A percentile compares a stretch with the other conserved stretches of the same genome.
Conservation (phyloP, 208 protist species). For the Wallacemonas sp. region DNA sequence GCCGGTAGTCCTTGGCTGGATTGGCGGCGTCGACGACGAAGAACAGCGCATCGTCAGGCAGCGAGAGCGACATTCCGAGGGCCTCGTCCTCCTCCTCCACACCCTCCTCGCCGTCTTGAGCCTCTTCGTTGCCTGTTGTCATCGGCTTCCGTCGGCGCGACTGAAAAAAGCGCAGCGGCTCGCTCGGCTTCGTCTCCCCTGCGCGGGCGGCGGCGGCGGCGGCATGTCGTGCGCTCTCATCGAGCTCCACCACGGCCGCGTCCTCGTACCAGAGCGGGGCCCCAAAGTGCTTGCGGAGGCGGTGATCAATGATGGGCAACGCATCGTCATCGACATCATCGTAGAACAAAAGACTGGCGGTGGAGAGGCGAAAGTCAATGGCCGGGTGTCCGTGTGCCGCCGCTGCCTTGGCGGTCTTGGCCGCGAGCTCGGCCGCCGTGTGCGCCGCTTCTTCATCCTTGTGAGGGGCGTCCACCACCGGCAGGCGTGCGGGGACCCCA, state of each 20-base stretch:
- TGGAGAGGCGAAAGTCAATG: slow-evolving; percentile 28
- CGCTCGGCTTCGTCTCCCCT: not conserved
- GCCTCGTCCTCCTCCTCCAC: not conserved
- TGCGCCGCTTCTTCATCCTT: not conserved
- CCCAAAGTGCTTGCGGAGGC: slow-evolving; percentile 14
- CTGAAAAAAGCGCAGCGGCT: slow-evolving; percentile 9
- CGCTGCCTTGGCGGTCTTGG: too few species aligned
- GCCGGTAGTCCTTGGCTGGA: not conserved
- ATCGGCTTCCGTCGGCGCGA: too few species aligned
- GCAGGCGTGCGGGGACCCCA: not conserved
- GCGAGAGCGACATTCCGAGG: not conserved
- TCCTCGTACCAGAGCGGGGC: slow-evolving; percentile 16
- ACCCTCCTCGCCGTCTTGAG: not conserved
- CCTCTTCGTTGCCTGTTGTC: not conserved
- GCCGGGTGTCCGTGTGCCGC: too few species aligned
- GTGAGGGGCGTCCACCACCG: not conserved
- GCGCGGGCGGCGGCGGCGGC: not conserved
- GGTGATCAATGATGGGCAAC: slow-evolving; percentile 22
- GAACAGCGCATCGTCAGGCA: slow-evolving; percentile 9
- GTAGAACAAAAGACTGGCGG: slow-evolving; percentile 49
- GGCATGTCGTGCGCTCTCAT: not conserved
- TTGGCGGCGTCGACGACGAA: slow-evolving; percentile 3
- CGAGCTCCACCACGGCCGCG: slow-evolving; percentile 4
- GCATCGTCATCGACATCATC: slow-evolving; percentile 40
- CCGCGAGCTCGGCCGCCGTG: not conserved